These are phyloP conservation scores for Neofusicoccum parvum DNA, from an alignment of 2,329 filamentous ascomycete species.

Conservation along the genomic window DNA sequence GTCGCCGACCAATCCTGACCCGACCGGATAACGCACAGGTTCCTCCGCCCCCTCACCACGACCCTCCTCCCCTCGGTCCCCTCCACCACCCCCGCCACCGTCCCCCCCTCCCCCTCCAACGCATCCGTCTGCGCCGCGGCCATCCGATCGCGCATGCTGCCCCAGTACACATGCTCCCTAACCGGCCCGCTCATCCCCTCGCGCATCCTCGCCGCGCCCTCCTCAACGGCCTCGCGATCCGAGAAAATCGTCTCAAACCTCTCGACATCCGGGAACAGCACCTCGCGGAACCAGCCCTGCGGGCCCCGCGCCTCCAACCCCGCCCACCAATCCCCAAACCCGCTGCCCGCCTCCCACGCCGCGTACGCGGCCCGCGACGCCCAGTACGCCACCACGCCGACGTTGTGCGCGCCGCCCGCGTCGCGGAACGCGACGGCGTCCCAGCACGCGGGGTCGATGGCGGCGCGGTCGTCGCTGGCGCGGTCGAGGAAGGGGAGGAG, in stretches of 20 bases:
- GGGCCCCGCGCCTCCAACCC: slow-evolving; percentile 20
- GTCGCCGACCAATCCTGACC: slow-evolving; percentile 51
- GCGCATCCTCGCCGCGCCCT: slow-evolving; percentile 47
- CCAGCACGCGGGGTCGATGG: slow-evolving; percentile 29
- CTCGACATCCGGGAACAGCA: slow-evolving; percentile 21
- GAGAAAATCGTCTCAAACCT: too few species aligned
- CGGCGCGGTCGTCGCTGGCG: slow-evolving; percentile 24
- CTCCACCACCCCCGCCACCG: neutral
- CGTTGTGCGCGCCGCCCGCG: neutral
- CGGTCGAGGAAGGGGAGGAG: slow-evolving; percentile 23
- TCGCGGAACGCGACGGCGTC: neutral
- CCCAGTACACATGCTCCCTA: slow-evolving; percentile 51
- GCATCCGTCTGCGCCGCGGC: slow-evolving; percentile 42
- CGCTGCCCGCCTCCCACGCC: neutral
- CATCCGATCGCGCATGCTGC: slow-evolving; percentile 50
- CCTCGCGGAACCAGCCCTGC: slow-evolving; percentile 47
- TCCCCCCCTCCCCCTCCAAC: slow-evolving; percentile 34
- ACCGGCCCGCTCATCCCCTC: slow-evolving; percentile 41
- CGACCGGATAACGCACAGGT: slow-evolving; percentile 49
- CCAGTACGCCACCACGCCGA: neutral
- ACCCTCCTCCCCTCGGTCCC: slow-evolving; percentile 27
- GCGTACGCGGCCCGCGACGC: neutral
- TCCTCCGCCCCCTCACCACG: slow-evolving; percentile 41
- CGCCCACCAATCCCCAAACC: neutral
- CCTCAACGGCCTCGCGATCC: too few species aligned